phyloP scores from a whole-genome alignment of 352 stramenopile species.

The Phytopythium cucurbitacearum region DNA sequence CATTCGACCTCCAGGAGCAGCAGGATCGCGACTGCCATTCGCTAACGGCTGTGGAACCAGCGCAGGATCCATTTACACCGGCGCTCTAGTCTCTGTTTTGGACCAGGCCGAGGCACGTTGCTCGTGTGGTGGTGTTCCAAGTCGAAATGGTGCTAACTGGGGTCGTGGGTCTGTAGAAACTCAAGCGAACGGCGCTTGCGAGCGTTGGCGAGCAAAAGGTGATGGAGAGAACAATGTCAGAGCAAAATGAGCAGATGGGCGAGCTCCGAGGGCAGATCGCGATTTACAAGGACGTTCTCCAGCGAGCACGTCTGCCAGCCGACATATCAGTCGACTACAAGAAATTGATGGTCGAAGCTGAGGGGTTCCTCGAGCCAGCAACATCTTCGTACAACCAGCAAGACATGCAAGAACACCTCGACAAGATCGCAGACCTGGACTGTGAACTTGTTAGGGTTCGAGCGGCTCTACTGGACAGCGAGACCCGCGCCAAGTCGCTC shows the following conservation, averaged over 20 bases:
- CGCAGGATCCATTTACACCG: slow-evolving; percentile 37
- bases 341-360: slow-evolving; percentile 5
- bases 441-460: too few species aligned
- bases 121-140: neutral
- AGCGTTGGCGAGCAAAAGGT: slow-evolving; percentile 31
- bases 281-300: slow-evolving; percentile 62
- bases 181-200: slow-evolving; percentile 34
- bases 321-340: slow-evolving; percentile 5
- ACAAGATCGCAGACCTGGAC: too few species aligned
- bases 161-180: slow-evolving; percentile 13
- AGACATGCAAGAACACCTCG: too few species aligned
- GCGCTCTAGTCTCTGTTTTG: slow-evolving; percentile 37
- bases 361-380: too few species aligned
- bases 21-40: slow-evolving; percentile 12
- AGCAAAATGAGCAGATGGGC: slow-evolving; percentile 26
- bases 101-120: slow-evolving; percentile 39
- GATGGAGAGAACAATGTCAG: slow-evolving; percentile 18
- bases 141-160: neutral
- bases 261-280: slow-evolving; percentile 42
- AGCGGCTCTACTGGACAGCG: too few species aligned
- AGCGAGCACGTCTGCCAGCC: slow-evolving; percentile 16
- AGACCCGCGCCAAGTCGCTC: too few species aligned
- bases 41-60: slow-evolving; percentile 35
- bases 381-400: too few species aligned
- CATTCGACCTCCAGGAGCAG: slow-evolving; percentile 9